Base-by-base conservation (phyloP, 768 basidiomycete genomes). In the Auriscalpium microsporum region DNA sequence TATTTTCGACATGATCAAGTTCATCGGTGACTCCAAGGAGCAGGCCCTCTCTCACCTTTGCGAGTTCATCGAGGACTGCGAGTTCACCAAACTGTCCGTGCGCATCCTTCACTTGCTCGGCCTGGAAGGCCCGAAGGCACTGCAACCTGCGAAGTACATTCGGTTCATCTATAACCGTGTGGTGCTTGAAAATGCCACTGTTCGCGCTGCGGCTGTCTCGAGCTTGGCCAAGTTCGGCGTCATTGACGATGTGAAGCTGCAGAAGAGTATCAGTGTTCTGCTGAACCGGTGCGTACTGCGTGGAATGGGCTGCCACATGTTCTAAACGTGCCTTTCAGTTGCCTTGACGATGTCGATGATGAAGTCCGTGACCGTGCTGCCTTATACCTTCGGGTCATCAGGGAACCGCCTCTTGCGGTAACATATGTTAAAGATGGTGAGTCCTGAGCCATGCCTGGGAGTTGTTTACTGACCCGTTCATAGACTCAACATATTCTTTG, bases 1-100 rank as follows among this genome's bases (percentile, higher is more conserved):
- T 17, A 98, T 99, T 67, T 98, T 99, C 68, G 96, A 99, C 71
- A 99, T 99, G 96, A 91, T 99, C 79, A 97, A 95, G 68, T 98
- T 83, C 73, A 97, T 99, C 64, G 75, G 76, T 46, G 95, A 97
- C 51, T 90, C 87, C 74, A 95, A 96, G 74, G 96, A 99, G 68
- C 90, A 96, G 65, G 96, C 96, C 1, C 80, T 99, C 46, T 95
- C 95, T 17, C 93, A 99, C 66, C 81, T 99, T 19, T 99, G 96
- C 76, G 96, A 99, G 69, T 99, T 99, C 69, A 99, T 99, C 68
- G 96, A 99, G 72, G 96, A 99, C 68, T 99, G 96, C 79, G 96
- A 99, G 69, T 99, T 98, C 67, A 97, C 95, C 35, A 99, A 98
- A 72, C 83, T 99, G 50, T 96, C 94, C 34, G 96, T 99, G 59